These are phyloP conservation scores for Dothideomycetes sp. DNA, from an alignment of 2,329 filamentous ascomycete species.

Conservation along the genomic window DNA sequence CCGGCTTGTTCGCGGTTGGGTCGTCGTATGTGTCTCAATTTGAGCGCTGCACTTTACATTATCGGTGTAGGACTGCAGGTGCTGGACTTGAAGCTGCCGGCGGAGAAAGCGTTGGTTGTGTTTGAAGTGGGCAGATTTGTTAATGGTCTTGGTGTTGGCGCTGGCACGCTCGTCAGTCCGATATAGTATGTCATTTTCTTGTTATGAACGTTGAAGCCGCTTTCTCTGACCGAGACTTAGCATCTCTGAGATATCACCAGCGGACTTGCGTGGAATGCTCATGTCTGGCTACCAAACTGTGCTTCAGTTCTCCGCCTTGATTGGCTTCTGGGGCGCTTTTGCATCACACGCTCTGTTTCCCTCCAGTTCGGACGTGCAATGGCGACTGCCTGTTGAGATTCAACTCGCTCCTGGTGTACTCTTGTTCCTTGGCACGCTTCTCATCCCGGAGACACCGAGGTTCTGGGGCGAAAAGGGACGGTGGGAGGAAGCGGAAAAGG, in stretches of 20 bases:
- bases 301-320: constrained; percentile 4
- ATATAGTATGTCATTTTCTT: constrained; percentile 8
- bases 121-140: constrained; percentile 8
- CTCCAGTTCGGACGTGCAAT: constrained; percentile 4
- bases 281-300: constrained; percentile 8
- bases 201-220: not conserved
- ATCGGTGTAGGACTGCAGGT: constrained; percentile 8
- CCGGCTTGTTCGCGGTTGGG: constrained; percentile 9
- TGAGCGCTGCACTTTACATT: constrained; percentile 8
- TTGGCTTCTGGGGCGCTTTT: constrained; percentile 8
- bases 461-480: constrained; percentile 1
- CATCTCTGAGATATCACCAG: constrained; percentile 10
- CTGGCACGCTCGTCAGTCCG: constrained; percentile 8
- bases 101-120: not conserved
- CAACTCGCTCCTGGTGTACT: constrained; percentile 5
- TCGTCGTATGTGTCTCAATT: constrained; percentile 6
- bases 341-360: constrained; percentile 4
- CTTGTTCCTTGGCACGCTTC: constrained; percentile 5
- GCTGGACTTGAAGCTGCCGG: not conserved
- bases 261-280: constrained; percentile 7
- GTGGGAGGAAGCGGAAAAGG: constrained; percentile 1
- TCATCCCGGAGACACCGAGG: constrained; percentile 6
- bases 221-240: not conserved
- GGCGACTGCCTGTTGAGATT: constrained; percentile 6
- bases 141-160: constrained; percentile 10